Evolutionary conservation across 1,284 basidiomycete species (phyloP), one percentile per base, ranked within the genome.

Genomic region (Ceratobasidium sp.): DNA sequence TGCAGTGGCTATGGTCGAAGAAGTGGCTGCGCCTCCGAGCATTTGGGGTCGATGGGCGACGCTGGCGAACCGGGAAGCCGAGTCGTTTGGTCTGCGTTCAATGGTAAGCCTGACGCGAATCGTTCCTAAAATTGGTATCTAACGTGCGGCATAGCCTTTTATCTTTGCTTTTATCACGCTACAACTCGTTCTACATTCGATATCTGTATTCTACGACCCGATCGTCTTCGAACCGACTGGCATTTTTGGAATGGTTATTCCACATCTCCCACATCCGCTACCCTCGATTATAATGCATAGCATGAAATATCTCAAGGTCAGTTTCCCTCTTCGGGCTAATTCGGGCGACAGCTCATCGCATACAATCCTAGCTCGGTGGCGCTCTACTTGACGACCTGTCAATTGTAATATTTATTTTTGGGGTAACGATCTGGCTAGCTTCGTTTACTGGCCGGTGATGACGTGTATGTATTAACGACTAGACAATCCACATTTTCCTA

Each of bases 81-180:
- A 80, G 71, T 74, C 74, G 9, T 85, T 83, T 82, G 83, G 82
- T n/a, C 83, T 89, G 12, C 85, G 87, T 75, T 76, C 83, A 72
- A 83, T 88, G 77, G 89, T 90, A 76, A 77, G 87, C 81, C 18
- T 61, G 30, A 26, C 34, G 1, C 48, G 5, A n/a, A 32, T 62
- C 32, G 5, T 36, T 21, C 30, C 26, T 10, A 32, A 10, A 5
- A n/a, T n/a, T 30, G 3, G 28, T 53, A 28, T 30, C 28, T 28
- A 53, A 53, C 6, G 16, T 36, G 6, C 39, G 2, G n/a, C 21
- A 59, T 9, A 92, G 91, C 88, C 89, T 0, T 92, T 93, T 82
- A 91, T 92, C 79, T 91, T 89, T 88, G 88, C 86, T 18, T 92
- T 93, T 75, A 85, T 86, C 46, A 89, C 91, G 0, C 78, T 92